Evolutionary conservation across 2,329 filamentous ascomycete species (phyloP).

Genomic region (Gnomoniopsis sp.): DNA sequence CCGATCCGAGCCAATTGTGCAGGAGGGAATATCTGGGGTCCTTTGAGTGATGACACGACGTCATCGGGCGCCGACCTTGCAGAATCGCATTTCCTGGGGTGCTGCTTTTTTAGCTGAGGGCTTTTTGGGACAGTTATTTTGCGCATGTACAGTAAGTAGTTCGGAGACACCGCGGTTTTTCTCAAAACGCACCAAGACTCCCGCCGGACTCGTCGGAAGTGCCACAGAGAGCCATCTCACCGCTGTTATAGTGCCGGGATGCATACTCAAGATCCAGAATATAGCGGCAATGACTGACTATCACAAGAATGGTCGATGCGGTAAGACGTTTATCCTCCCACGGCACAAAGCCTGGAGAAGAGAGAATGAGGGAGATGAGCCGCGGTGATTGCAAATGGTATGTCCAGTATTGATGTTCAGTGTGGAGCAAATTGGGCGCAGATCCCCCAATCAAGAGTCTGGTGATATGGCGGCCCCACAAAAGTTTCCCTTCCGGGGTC

Average conservation of each 20-base stretch:
- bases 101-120: conserved; percentile 5
- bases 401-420: neutral
- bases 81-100: conserved; percentile 14
- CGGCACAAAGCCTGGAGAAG: neutral
- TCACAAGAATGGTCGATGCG: no score
- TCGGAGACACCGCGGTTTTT: conserved; percentile 9
- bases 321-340: no score
- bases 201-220: neutral
- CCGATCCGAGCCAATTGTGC: conserved; percentile 14
- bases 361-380: neutral
- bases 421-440: no score
- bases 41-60: conserved; percentile 8
- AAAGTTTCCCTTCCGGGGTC: no score
- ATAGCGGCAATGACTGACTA: no score
- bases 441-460: no score
- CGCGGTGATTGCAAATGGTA: neutral
- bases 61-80: conserved; percentile 7
- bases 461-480: neutral
- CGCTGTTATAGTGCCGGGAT: neutral
- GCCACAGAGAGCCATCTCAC: neutral
- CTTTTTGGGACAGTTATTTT: conserved; percentile 7
- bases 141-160: neutral
- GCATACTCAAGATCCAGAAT: no score
- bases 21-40: conserved; percentile 8
- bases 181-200: neutral